Conservation (phyloP, 352 stramenopile species). For the Pythium rhizo-oryzae region DNA sequence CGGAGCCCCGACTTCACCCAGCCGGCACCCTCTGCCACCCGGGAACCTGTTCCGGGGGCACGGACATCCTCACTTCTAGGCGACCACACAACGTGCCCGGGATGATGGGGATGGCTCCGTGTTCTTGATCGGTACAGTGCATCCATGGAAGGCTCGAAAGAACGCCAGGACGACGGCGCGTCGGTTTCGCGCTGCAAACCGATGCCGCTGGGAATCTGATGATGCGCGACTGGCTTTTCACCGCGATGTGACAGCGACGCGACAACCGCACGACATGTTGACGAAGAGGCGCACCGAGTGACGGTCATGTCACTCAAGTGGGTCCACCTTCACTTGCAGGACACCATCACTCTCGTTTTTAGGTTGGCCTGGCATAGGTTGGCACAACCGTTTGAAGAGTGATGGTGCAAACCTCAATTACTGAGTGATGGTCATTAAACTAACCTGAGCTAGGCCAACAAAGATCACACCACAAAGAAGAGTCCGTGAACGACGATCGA, state of each 20-base stretch:
- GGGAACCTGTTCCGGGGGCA: background rate
- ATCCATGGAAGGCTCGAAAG: background rate
- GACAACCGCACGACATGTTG: background rate
- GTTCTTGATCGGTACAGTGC: background rate
- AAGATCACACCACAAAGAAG: background rate
- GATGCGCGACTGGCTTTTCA: background rate
- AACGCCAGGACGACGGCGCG: background rate
- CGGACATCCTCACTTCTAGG: background rate
- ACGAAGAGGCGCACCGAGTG: background rate
- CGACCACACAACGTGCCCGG: background rate
- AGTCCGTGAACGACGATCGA: conserved; percentile 8
- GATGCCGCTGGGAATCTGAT: background rate
- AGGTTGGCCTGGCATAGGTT: background rate
- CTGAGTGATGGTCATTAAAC: conserved; percentile 6
- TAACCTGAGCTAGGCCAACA: background rate
- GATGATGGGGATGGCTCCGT: background rate
- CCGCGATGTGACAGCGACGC: background rate
- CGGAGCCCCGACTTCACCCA: background rate
- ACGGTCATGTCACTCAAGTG: background rate
- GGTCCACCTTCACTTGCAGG: background rate
- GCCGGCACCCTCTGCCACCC: background rate
- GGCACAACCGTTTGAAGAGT: too few species aligned
- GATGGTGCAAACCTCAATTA: too few species aligned
- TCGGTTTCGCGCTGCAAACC: too few species aligned
- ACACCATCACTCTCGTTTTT: conserved; percentile 1